Base-by-base conservation (phyloP, 441 rosid genomes). In the Melastoma candidum region DNA sequence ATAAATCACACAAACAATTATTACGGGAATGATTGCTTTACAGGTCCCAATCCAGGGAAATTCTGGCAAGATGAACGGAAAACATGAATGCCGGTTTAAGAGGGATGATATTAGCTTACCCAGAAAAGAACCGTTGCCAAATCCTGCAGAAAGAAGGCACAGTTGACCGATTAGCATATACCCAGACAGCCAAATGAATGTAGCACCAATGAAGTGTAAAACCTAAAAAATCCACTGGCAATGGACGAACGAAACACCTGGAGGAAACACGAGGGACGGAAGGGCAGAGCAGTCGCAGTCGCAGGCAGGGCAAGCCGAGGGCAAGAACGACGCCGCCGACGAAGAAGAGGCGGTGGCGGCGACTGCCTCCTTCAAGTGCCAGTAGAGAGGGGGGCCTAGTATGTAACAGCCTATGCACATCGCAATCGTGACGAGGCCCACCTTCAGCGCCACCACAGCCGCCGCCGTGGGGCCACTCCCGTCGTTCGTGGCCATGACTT, bases 381-480 rank as follows among this genome's bases (percentile, higher is more conserved):
- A 92, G 71, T 92, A 85, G 17, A 92, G 81, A 25, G 98, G 96
- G 0, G 95, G 95, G 47, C 98, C 96, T 44, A 92, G 63, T 53
- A 92, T 74, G 82, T 85, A 92, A 1, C 83, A 89, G 1, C 72
- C 63, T 70, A 92, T 55, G 73, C 89, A 70, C 13, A 82, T 48
- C 0, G 81, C 94, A 61, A 92, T 43, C 1, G 82, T 47, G 44
- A 67, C 68, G 52, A 88, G 58, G 0, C 71, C 83, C 11, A 66
- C 60, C 71, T 82, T 85, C 67, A 87, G 53, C 55, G 78, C 78
- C 17, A 81, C 76, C 63, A 36, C 41, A 4, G 41, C 41, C 41
- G 41, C 41, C 41, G 84, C 60, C 45, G 60, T 24, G 13, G 60
- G 49, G n/a, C 60, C 55, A 32, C 60, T 43, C 44, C 54, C 80